Conservation (phyloP, 495 filamentous ascomycete species). For the Astrothelium macrocarpum region DNA sequence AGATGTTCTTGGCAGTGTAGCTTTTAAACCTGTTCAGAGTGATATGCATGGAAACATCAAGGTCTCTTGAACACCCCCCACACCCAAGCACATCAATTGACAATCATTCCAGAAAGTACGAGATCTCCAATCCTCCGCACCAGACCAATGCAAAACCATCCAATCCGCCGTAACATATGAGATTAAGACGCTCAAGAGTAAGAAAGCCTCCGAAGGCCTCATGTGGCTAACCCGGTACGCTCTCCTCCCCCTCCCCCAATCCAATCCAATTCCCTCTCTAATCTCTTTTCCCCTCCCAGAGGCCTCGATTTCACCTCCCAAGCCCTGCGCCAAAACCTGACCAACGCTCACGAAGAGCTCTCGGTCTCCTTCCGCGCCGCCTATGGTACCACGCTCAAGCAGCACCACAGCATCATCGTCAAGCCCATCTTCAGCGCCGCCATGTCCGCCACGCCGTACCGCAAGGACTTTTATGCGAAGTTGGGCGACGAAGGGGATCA, state of each 20-base stretch:
- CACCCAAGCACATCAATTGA: background rate
- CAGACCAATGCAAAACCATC: slow-evolving; percentile 64
- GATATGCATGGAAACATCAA: slow-evolving; percentile 89
- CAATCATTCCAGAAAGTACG: slow-evolving; percentile 65
- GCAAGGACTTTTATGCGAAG: slow-evolving; percentile 82
- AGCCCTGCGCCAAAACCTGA: slow-evolving; percentile 68
- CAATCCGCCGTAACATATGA: slow-evolving; percentile 80
- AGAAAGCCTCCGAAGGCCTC: slow-evolving; percentile 77
- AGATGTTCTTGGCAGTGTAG: slow-evolving; percentile 74
- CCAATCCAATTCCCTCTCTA: background rate
- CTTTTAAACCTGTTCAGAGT: slow-evolving; percentile 78
- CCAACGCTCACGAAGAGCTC: slow-evolving; percentile 60
- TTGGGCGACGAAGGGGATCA: slow-evolving; percentile 59
- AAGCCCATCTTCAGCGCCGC: slow-evolving; percentile 86
- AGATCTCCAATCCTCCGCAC: slow-evolving; percentile 67
- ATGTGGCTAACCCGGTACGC: slow-evolving; percentile 83
- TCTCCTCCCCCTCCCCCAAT: slow-evolving; percentile 10
- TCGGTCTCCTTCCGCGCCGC: slow-evolving; percentile 74
- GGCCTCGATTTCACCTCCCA: slow-evolving; percentile 86
- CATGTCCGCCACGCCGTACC: slow-evolving; percentile 86
- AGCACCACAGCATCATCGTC: slow-evolving; percentile 75
- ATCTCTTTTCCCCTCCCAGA: slow-evolving; percentile 35
- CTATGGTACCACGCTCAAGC: slow-evolving; percentile 78
- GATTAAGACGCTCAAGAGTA: slow-evolving; percentile 66
- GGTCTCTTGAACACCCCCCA: slow-evolving; percentile 39